Percentiles rank a stretch among this genome's conserved stretches.
Conservation (phyloP, 768 basidiomycete species). For the Rhizopogon rudus region DNA sequence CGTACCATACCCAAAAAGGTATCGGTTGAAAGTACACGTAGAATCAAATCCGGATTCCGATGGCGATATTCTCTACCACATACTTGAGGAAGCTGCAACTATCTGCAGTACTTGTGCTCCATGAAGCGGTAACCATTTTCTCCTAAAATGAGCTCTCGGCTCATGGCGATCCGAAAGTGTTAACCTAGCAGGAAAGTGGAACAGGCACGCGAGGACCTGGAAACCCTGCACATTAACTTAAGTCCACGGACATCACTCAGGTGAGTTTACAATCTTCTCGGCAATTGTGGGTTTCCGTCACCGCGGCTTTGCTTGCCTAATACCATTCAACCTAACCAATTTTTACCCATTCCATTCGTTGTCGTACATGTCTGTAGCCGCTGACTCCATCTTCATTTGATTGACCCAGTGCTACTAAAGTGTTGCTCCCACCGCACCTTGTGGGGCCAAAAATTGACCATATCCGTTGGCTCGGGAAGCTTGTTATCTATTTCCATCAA, state of each 20-base stretch:
- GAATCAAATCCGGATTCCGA: too few species aligned
- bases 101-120: background rate
- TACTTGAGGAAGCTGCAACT: constrained; percentile 4
- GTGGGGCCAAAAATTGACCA: constrained; percentile 6
- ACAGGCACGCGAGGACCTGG: constrained; percentile 32
- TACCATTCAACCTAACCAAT: constrained; percentile 24
- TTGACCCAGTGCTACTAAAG: constrained; percentile 11
- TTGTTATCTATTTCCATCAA: constrained; percentile 16
- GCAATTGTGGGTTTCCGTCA: constrained; percentile 30
- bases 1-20: constrained; percentile 18
- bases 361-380: constrained; percentile 20
- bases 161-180: constrained; percentile 19
- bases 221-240: constrained; percentile 33
- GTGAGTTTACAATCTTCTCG: constrained; percentile 25
- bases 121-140: constrained; percentile 9
- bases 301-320: constrained; percentile 32
- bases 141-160: constrained; percentile 15
- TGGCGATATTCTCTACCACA: background rate
- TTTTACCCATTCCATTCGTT: constrained; percentile 23
- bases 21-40: background rate
- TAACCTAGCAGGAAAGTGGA: constrained; percentile 16
- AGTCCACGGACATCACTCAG: constrained; percentile 33
- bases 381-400: constrained; percentile 20
- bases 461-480: constrained; percentile 11
- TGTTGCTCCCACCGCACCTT: constrained; percentile 12